Base-by-base conservation (phyloP, 169 alveolate species). In the Cryptosporidium ryanae region DNA sequence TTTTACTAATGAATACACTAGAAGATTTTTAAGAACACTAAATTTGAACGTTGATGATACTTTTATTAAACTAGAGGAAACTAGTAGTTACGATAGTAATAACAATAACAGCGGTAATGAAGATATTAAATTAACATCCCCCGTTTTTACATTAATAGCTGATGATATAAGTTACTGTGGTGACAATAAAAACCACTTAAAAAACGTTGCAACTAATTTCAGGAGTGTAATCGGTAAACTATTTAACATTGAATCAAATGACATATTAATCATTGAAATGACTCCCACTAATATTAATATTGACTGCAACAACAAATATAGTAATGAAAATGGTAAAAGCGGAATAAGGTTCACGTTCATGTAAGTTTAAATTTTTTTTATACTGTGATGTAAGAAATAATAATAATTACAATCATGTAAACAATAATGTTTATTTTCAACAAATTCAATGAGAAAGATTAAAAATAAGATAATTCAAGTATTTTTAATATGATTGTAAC, bases 271-370 rank as follows among this genome's bases (percentile, higher is more conserved):
- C 4, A 17, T 34, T 50, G 32, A 68, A 52, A 32, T 68, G 66
- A n/a, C 57, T 38, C 66, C 83, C 21, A 29, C 83, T n/a, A 31
- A 68, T 52, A 38, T 21, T 23, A n/a, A 32, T 68, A 52, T 52
- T 49, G 38, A 55, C 55, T 29, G 83, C 23, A 55, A 27, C 32
- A 38, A 49, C 57, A 38, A 38, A 38, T 38, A 4, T 38, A n/a
- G 38, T 10, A 21, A 54, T 52, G 50, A 50, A n/a, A 25, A 65
- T 5, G 21, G 48, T 23, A 25, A 66, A 7, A n/a, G 8, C 15
- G 67, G 67, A 8, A 21, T 55, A 7, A 29, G 50, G 31, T 52
- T 68, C 27, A 68, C 66, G 7, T 68, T 68, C 34, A 17, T 34
- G 83, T 68, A 52, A 68, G 83, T 68, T 68, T 4, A 5, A 17